Percentiles rank a stretch among this genome's conserved stretches.
These are phyloP conservation scores for Lodderomyces pseudojiufengensis DNA, from an alignment of 1,139 yeast species.

Conservation along the genomic window DNA sequence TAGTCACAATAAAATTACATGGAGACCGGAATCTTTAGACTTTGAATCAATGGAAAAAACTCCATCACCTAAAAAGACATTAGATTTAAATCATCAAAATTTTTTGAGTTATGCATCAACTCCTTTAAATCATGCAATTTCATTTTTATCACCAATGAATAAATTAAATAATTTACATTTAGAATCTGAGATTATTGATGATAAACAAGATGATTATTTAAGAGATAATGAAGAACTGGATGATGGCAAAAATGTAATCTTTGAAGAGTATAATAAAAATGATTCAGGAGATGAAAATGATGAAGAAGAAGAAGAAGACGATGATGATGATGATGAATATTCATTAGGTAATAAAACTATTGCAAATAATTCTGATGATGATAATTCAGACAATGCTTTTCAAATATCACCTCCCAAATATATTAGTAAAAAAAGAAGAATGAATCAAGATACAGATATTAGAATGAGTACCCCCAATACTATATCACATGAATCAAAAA, in stretches of 20 bases:
- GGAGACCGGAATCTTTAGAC: neutral
- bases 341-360: constrained; percentile 20
- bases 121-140: constrained; percentile 25
- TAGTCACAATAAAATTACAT: no score
- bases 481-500: constrained; percentile 3
- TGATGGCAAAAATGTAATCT: no score
- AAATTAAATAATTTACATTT: constrained; percentile 30
- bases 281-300: constrained; percentile 6
- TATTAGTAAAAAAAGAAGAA: constrained; percentile 10
- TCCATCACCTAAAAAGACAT: constrained; percentile 13
- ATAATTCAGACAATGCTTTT: constrained; percentile 2
- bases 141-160: constrained; percentile 38
- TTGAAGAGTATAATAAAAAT: constrained; percentile 3
- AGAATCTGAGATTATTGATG: constrained; percentile 10
- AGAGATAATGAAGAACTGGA: constrained; percentile 8
- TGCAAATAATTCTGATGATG: constrained; percentile 11
- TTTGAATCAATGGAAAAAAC: constrained; percentile 9
- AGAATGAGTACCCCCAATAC: constrained; percentile 11
- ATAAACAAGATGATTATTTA: constrained; percentile 6
- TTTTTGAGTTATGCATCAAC: constrained; percentile 28
- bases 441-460: constrained; percentile 9
- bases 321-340: constrained; percentile 12
- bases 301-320: constrained; percentile 13
- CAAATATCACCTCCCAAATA: constrained; percentile 8
- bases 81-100: constrained; percentile 1